A percentile compares a stretch with the other conserved stretches of the same genome.
phyloP scores from a whole-genome alignment of 2,329 filamentous ascomycete species.

The Pezizomycotina sp. region DNA sequence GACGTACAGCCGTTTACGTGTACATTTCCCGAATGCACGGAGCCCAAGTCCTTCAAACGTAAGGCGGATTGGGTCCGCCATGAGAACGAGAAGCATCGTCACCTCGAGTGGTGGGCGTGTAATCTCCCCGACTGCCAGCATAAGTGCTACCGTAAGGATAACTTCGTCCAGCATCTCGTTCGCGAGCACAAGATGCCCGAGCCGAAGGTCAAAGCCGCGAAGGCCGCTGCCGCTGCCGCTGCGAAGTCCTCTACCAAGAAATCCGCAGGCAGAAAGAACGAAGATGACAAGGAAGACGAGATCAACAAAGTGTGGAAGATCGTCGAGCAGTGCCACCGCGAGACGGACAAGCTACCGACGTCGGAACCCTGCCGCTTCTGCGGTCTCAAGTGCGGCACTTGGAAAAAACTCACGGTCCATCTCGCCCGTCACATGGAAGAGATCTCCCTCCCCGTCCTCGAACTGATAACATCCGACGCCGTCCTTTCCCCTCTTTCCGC shows the following conservation, averaged over 20 bases:
- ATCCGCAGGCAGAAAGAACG: conserved; percentile 24
- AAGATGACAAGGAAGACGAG: conserved; percentile 26
- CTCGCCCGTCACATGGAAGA: conserved; percentile 89
- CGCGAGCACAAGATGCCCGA: conserved; percentile 78
- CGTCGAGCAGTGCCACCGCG: conserved; percentile 59
- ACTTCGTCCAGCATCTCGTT: conserved; percentile 82
- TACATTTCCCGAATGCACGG: conserved; percentile 66
- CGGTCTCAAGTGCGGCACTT: conserved; percentile 59
- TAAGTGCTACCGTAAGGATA: conserved; percentile 72
- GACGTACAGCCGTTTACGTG: conserved; percentile 88
- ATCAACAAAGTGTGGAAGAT: conserved; percentile 56
- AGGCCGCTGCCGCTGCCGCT: conserved; percentile 38
- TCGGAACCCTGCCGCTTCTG: conserved; percentile 81
- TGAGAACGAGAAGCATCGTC: conserved; percentile 78
- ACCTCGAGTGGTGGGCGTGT: conserved; percentile 83
- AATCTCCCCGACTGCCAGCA: conserved; percentile 66
- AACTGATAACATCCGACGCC: conserved; percentile 32
- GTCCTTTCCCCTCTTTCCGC: conserved; percentile 25
- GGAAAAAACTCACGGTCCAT: conserved; percentile 91
- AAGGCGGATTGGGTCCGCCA: conserved; percentile 91
- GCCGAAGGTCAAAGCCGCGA: conserved; percentile 62
- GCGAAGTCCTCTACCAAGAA: conserved; percentile 23
- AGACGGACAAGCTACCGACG: conserved; percentile 47
- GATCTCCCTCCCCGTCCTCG: conserved; percentile 64
- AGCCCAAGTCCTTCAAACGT: conserved; percentile 82